Evolutionary conservation across 1,284 basidiomycete species (phyloP), one percentile per base, ranked within the genome.

Genomic region (Coniferiporia sulphurascens): DNA sequence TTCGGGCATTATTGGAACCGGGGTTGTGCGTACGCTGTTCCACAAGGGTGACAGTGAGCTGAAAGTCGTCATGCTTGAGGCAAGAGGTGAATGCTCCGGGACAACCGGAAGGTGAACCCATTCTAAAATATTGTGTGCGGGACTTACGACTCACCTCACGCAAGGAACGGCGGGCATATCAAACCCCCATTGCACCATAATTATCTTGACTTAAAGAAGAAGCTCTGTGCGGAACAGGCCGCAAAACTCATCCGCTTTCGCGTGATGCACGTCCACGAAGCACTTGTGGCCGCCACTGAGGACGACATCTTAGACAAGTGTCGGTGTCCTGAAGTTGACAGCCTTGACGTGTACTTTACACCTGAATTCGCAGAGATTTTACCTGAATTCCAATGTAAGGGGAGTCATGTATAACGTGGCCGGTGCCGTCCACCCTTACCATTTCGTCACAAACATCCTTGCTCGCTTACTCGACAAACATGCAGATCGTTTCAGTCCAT

Each of bases 101-200:
- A 87, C 87, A 12, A 87, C 86, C 0, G 86, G 79, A 46, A 77
- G 86, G 86, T 85, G 55, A 44, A 74, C 69, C 34, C 17, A n/a
- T n/a, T 9, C 41, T 9, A 38, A n/a, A 55, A 35, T 57, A 32
- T 34, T 13, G 1, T 50, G 46, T 35, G 34, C 35, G 17, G 22
- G 52, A 32, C 60, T 48, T 45, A 34, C 12, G 27, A 4, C 21
- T 57, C 21, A 10, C 52, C 34, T n/a, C 22, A 46, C 34, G 46
- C 8, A 56, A 86, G 87, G 62, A 89, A 89, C 62, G 87, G 87
- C 1, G 87, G 87, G 0, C 87, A 89, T 65, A 79, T 87, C 52
- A 84, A 81, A 21, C 83, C 86, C 1, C 73, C 79, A 3, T 68
- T 86, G 1, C 88, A 83, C 63, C 78, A 81, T 41, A 84, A 87